Evolutionary conservation across 306 rosid genomes (phyloP), one percentile per base, ranked within the genome.

Genomic region (Rubus idaeus): DNA sequence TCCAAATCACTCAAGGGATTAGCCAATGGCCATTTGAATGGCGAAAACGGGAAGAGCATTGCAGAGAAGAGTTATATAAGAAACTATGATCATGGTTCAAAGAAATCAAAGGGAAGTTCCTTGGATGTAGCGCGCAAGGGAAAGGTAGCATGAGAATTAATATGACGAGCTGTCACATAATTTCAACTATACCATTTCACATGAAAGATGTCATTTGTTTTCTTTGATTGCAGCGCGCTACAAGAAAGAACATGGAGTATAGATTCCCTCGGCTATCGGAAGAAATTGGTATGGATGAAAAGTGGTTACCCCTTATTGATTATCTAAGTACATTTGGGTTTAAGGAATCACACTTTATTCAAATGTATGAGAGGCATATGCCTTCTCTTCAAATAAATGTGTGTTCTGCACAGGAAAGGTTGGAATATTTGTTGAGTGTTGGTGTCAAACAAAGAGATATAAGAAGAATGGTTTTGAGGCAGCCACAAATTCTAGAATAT

Each of bases 261-360:
- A 90, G 84, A 74, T 95, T 88, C 83, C 93, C 97, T 10, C 88
- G 58, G 71, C 81, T 95, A 80, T 84, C 87, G 0, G 97, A 92
- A 71, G 94, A 91, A 79, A 91, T 95, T 73, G 71, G 45, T 61
- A 76, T 90, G 88, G 98, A 95, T 68, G 79, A 67, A 84, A 90
- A 84, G 77, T 95, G 97, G 97, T 63, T 89, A 44, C 99, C 99
- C 8, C 99, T 95, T 76, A 90, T 95, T 79, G 98, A 95, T 85
- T 92, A 95, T 79, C 88, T 95, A 17, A 83, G 88, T 82, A 87
- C 96, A 23, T 95, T 88, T 86, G 99, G 94, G 82, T 89, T 95
- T 39, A 92, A 87, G 85, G 97, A 95, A 73, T 92, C 96, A n/a
- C 96, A 95, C 82, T 92, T 95, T 61, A 55, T 95, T 79, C 97